Evolutionary conservation across 805 yeast genomes (phyloP), one percentile per base, ranked within the genome.

Genomic region (Metschnikowia cerradonensis): DNA sequence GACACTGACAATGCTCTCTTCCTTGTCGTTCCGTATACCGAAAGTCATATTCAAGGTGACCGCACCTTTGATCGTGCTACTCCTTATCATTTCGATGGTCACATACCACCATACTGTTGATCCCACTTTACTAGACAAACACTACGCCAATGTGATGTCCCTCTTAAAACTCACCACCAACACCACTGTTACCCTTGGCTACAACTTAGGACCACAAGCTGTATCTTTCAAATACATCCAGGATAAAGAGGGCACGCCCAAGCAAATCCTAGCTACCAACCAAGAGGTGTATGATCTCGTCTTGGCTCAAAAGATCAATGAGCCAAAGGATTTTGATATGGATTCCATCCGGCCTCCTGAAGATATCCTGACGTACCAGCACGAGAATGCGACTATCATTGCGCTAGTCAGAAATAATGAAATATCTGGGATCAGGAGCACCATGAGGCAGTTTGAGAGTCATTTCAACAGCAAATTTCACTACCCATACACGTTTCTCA

Each of bases 401-500:
- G 80, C 88, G 3, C 70, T 89, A 49, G 94, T 85, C n/a, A 72
- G 90, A 52, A 87, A 88, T 61, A 61, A 75, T 6, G 96, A 89
- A 59, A 61, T 77, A 17, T 57, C 57, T 0, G 74, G 66, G 1
- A 72, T 88, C 8, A 59, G 79, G 1, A 55, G 59, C 10, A 78
- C 95, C 1, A 81, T 90, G 53, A 63, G 62, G 49, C 80, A 77
- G 54, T 77, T 90, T 35, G 96, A 89, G 61, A 63, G 64, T 23
- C 75, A 70, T 1, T 89, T 88, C 71, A 89, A 89, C 63, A 54
- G 67, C 23, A 86, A 86, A 60, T 89, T 83, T 66, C 76, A 78
- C 45, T 89, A 89, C 63, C 95, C 96, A 0, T 89, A 89, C 70
- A 88, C 88, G 1, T 86, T 89, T 52, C 62, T 89, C 37, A 89